Evolutionary conservation across 2,329 filamentous ascomycete species (phyloP), one percentile per base, ranked within the genome.

Genomic region (Cyclaneusma minus): DNA sequence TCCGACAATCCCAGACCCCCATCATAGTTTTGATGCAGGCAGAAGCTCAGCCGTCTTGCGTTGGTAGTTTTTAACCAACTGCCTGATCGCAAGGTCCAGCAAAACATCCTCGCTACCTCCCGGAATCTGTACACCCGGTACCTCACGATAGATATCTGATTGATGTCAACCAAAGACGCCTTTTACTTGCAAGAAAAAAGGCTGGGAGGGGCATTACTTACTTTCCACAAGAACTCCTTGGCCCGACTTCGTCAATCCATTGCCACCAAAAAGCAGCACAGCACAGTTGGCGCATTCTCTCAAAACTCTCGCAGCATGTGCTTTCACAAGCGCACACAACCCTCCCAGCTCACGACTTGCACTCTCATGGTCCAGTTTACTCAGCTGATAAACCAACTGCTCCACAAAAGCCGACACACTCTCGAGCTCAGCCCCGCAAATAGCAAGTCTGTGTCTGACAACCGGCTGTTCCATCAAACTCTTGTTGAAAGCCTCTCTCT

Each of bases 51-150:
- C n/a, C 3, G 59, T 67, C 50, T 71, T 65, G 8, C 50, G 54
- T 40, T 66, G 56, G 44, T 70, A 81, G 24, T 77, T 65, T 56
- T 81, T 80, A 19, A 78, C 70, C 31, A 81, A 48, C 46, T 82
- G 76, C 9, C 76, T 53, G 3, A 82, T 62, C 2, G 70, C 68
- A 21, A 82, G 51, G 49, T 82, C 76, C 7, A 80, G 52, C 52
- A 82, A 58, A 2, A 83, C 75, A 44, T 83, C 77, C 44, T 83
- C 77, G 5, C 65, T 72, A 2, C 77, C 76, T 26, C 76, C 76
- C 0, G 72, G 71, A 22, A 78, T 71, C 20, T 66, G 52, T 2
- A 63, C 56, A 2, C 64, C 68, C 2, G 68, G 67, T 0, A 76
- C 69, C 40, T 79, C 71, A 13, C 70, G 59, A 37, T 66, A 68